Percentiles rank a stretch among this genome's conserved stretches.
These are phyloP conservation scores for Claviceps humidiphila DNA, from an alignment of 2,329 filamentous ascomycete species.

Conservation along the genomic window DNA sequence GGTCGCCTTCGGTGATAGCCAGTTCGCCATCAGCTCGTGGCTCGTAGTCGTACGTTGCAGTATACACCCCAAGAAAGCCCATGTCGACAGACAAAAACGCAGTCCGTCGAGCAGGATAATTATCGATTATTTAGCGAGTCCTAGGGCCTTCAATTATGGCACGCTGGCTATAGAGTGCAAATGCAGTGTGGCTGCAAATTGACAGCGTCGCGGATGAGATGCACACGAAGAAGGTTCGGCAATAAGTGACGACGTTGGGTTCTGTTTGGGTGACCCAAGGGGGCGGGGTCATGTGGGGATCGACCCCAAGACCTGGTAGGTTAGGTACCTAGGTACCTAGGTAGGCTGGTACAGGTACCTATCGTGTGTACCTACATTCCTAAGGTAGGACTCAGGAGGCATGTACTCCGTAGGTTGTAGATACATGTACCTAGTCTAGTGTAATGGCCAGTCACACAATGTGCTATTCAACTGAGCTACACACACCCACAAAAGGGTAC, in stretches of 20 bases:
- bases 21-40: conserved; percentile 81
- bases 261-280: conserved; percentile 4
- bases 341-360: no score
- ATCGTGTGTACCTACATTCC: no score
- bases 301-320: no score
- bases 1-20: conserved; percentile 69
- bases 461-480: no score
- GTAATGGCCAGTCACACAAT: no score
- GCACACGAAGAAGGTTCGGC: not conserved
- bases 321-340: no score
- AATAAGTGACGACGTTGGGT: conserved; percentile 5
- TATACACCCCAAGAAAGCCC: conserved; percentile 87
- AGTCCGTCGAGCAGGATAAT: not conserved
- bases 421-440: no score
- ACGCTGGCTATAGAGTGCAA: not conserved
- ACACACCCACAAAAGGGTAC: no score
- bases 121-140: not conserved
- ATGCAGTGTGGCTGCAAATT: not conserved
- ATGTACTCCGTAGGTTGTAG: no score
- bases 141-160: not conserved
- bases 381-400: no score
- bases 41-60: conserved; percentile 82
- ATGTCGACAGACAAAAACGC: conserved; percentile 32
- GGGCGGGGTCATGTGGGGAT: not conserved
- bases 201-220: not conserved